Base-by-base conservation (phyloP, 1,139 yeast species). In the Yamadazyma membranifaciens region DNA sequence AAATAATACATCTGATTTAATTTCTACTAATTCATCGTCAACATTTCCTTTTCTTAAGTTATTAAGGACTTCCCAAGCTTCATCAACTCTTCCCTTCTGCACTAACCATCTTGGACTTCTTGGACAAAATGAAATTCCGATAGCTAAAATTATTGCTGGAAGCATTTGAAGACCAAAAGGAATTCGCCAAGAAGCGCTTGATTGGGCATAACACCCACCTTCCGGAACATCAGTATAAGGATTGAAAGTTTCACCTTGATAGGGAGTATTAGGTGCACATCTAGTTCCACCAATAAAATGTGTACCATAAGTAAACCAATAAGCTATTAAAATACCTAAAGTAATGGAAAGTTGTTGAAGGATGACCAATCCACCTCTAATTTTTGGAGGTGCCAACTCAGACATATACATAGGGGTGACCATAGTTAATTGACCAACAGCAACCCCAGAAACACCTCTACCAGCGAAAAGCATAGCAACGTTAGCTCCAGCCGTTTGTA, bases 291-390 rank as follows among this genome's bases (percentile, higher is more conserved):
- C 57, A 47, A 52, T 51, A 35, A 40, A 53, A 33, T 52, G 50
- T 11, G 54, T 51, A 16, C 89, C 91, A 52, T 80, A 83, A 53
- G 80, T 86, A 47, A 81, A 66, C 87, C 87, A 83, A 62, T 83
- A 81, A 4, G 87, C 83, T 45, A 80, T 61, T 57, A 78, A 69
- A 39, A 85, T 80, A 49, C 89, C 88, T 37, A 81, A 66, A 34
- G 85, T 84, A 43, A 81, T 78, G 44, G 81, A 73, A 20, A 83
- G 75, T 45, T 86, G 88, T 55, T 82, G 84, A 50, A 80, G 63
- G 50, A 78, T 72, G 39, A 83, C 86, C 53, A 81, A 68, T 42
- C 75, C 67, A 49, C 92, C 92, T 65, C 92, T 77, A 54, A 73
- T 71, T 49, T 75, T 74, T 7, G 88, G 79, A 26, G 56, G 55